Evolutionary conservation across 805 yeast species (phyloP).

Genomic region (Suhomyces faveliae): DNA sequence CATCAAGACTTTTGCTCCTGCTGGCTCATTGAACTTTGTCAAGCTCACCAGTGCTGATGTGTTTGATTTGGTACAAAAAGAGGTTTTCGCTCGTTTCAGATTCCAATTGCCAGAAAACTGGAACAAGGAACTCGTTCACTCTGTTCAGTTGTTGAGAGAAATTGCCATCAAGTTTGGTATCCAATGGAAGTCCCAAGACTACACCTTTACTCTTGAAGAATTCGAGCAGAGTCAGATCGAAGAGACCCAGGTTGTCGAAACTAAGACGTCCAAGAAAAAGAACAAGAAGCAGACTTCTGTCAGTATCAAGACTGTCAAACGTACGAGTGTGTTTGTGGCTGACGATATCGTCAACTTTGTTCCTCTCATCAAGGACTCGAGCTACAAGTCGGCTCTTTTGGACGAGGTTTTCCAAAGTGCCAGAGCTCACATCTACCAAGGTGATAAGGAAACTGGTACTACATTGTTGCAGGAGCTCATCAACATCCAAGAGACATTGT

Average conservation of each 20-base stretch:
- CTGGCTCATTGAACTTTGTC: slow-evolving; percentile 40
- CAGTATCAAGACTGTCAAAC: slow-evolving; percentile 13
- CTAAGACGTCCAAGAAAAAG: slow-evolving; percentile 29
- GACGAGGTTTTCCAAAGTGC: slow-evolving; percentile 78
- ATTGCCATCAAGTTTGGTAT: slow-evolving; percentile 79
- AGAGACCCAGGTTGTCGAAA: slow-evolving; percentile 13
- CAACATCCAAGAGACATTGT: slow-evolving; percentile 74
- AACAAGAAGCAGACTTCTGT: slow-evolving; percentile 27
- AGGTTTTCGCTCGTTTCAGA: slow-evolving; percentile 65
- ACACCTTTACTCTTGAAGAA: slow-evolving; percentile 46
- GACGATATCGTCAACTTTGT: slow-evolving; percentile 67
- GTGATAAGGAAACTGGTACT: slow-evolving; percentile 55
- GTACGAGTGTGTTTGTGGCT: slow-evolving; percentile 48
- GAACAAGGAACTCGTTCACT: slow-evolving; percentile 33
- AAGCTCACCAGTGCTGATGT: slow-evolving; percentile 48
- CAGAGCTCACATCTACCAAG: slow-evolving; percentile 36
- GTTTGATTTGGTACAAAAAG: slow-evolving; percentile 43
- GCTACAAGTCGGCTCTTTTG: slow-evolving; percentile 62
- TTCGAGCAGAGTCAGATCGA: slow-evolving; percentile 32
- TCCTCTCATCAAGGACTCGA: slow-evolving; percentile 74
- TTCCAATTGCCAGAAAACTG: slow-evolving; percentile 51
- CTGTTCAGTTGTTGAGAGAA: slow-evolving; percentile 59
- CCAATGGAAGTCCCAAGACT: slow-evolving; percentile 66
- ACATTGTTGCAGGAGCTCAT: slow-evolving; percentile 67
- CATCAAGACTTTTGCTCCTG: slow-evolving; percentile 41